A percentile compares a stretch with the other conserved stretches of the same genome.
These are phyloP conservation scores for Phialocephala sp. DNA, from an alignment of 2,329 filamentous ascomycete species.

Conservation along the genomic window DNA sequence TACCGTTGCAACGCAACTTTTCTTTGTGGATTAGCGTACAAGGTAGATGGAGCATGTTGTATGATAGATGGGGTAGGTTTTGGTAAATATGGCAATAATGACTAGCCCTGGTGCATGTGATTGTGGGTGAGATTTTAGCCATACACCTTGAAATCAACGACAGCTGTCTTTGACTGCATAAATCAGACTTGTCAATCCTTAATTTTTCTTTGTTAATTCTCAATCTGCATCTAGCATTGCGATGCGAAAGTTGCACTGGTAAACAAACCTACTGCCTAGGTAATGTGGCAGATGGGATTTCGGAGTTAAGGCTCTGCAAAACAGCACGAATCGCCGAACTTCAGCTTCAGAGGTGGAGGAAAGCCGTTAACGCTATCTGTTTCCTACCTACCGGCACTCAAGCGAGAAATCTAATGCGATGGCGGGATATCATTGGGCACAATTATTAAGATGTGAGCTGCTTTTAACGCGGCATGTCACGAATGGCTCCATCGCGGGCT, in stretches of 20 bases:
- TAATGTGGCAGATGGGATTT: neutral
- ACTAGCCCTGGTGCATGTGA: neutral
- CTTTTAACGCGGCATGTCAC: neutral
- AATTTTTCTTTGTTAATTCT: neutral
- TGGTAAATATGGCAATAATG: constrained; percentile 6
- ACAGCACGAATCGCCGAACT: neutral
- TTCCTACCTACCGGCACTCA: neutral
- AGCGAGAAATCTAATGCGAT: neutral
- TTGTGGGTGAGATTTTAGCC: constrained; percentile 1
- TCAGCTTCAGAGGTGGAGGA: neutral
- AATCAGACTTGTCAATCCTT: neutral
- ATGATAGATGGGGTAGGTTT: constrained; percentile 15
- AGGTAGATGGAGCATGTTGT: constrained; percentile 14
- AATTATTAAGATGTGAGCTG: neutral
- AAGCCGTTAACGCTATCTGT: constrained; percentile 1
- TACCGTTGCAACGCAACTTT: constrained; percentile 29
- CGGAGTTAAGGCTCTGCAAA: neutral
- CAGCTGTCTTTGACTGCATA: neutral
- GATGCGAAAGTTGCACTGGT: neutral
- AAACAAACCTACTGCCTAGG: neutral
- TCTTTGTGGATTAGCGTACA: constrained; percentile 9
- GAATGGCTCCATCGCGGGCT: neutral
- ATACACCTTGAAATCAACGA: neutral
- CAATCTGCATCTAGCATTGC: neutral
- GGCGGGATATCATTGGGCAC: neutral